Conservation (phyloP, 2,329 filamentous ascomycete species). For the Aspergillus ustus region DNA sequence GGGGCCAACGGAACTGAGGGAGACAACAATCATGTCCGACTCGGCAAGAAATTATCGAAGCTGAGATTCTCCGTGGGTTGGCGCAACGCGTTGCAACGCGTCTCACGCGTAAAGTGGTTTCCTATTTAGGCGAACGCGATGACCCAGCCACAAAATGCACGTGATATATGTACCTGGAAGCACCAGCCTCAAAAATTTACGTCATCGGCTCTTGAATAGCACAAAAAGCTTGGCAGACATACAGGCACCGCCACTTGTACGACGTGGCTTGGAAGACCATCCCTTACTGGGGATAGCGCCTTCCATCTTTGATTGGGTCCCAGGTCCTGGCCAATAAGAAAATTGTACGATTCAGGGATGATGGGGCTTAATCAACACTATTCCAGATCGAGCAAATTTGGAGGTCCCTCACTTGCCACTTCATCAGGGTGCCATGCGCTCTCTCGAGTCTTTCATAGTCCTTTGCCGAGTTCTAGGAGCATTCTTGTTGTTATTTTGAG, state of each 20-base stretch:
- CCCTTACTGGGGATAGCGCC: background rate
- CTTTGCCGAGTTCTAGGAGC: background rate
- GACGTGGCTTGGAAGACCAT: background rate
- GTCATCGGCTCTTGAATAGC: background rate
- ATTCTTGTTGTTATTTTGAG: slow-evolving; percentile 11
- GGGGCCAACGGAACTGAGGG: slow-evolving; percentile 25
- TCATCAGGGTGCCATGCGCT: background rate
- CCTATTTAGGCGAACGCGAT: slow-evolving; percentile 29
- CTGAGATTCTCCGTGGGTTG: background rate
- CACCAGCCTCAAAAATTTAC: background rate
- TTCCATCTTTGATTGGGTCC: background rate
- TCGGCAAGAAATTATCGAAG: background rate
- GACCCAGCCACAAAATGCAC: slow-evolving; percentile 18
- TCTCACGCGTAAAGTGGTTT: slow-evolving; percentile 40
- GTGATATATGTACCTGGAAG: background rate
- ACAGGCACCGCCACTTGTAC: slow-evolving; percentile 10
- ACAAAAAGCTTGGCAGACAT: slow-evolving; percentile 8
- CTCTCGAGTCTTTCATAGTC: background rate
- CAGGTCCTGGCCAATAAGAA: slow-evolving; percentile 1
- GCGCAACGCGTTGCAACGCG: slow-evolving; percentile 34
- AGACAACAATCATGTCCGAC: slow-evolving; percentile 27
- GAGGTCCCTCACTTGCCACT: background rate
- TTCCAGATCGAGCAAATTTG: background rate
- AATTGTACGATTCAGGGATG: background rate
- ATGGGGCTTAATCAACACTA: slow-evolving; percentile 2